Conservation (phyloP, 768 basidiomycete species). For the Saitozyma podzolica region DNA sequence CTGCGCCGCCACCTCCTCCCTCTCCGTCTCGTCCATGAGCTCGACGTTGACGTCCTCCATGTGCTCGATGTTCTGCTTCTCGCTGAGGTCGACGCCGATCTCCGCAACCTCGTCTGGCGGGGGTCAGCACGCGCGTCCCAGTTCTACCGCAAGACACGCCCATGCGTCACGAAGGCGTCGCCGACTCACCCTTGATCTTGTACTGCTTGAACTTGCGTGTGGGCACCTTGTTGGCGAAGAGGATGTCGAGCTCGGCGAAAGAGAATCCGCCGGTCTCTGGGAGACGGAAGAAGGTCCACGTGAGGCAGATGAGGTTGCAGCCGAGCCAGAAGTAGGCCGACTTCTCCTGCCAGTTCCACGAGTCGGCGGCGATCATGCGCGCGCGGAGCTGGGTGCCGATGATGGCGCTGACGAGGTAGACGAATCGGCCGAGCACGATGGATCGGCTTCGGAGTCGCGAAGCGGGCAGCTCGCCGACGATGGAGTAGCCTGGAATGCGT, state of each 20-base stretch:
- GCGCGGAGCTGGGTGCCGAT: conserved; percentile 19
- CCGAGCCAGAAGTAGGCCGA: conserved; percentile 29
- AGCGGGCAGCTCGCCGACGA: conserved; percentile 29
- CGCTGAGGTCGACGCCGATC: conserved; percentile 3
- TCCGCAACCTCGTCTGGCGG: conserved; percentile 6
- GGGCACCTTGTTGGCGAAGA: conserved; percentile 34
- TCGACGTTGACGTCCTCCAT: neutral
- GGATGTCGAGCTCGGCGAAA: conserved; percentile 37
- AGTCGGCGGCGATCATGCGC: conserved; percentile 21
- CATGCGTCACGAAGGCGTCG: neutral
- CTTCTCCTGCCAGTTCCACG: conserved; percentile 38
- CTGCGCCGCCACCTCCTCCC: too few relatives aligned
- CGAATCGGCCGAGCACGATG: conserved; percentile 26
- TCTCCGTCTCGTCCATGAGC: too few relatives aligned
- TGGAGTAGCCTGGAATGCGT: conserved; percentile 21
- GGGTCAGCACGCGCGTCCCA: too few relatives aligned
- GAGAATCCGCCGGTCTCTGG: conserved; percentile 9
- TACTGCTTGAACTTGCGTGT: conserved; percentile 33
- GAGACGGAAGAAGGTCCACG: conserved; percentile 17
- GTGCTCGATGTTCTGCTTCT: conserved; percentile 8
- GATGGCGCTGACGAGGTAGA: conserved; percentile 24
- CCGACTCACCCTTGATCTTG: conserved; percentile 13
- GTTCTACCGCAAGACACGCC: neutral
- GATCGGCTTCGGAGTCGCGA: conserved; percentile 20
- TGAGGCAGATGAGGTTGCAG: conserved; percentile 12